These are phyloP conservation scores for Wolfiporia cocos DNA, from an alignment of 1,284 basidiomycete species.

Conservation along the genomic window DNA sequence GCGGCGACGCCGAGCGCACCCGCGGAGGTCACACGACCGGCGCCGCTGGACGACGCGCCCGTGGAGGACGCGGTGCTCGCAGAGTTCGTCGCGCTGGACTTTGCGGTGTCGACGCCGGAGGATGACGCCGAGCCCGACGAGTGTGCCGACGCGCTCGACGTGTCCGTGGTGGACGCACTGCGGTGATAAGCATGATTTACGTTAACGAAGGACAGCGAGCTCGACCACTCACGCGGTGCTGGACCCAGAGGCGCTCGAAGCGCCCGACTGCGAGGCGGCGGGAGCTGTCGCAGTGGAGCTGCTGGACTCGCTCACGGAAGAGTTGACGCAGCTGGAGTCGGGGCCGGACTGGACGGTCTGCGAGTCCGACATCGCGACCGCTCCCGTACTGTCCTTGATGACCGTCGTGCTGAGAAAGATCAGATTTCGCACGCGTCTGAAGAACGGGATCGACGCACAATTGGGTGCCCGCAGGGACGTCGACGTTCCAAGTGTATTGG, in stretches of 20 bases:
- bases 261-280: conserved; percentile 10
- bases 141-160: too few species aligned
- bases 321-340: conserved; percentile 20
- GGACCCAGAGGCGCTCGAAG: background rate
- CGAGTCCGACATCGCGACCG: conserved; percentile 46
- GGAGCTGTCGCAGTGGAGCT: too few species aligned
- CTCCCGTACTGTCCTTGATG: conserved; percentile 58
- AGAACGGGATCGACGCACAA: conserved; percentile 48
- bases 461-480: conserved; percentile 42
- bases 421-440: background rate
- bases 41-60: conserved; percentile 9
- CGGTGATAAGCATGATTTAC: too few species aligned
- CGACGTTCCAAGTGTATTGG: conserved; percentile 55
- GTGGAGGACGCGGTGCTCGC: conserved; percentile 9
- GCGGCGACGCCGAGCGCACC: conserved; percentile 36
- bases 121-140: too few species aligned
- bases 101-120: conserved; percentile 9
- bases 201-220: too few species aligned
- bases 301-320: background rate
- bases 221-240: too few species aligned
- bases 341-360: conserved; percentile 43
- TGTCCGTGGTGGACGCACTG: too few species aligned
- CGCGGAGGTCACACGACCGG: conserved; percentile 17
- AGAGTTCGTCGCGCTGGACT: conserved; percentile 8
- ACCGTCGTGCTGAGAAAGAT: conserved; percentile 36